These are phyloP conservation scores for Amaranthus palmeri DNA, from an alignment of 148 eudicot species.

Conservation along the genomic window DNA sequence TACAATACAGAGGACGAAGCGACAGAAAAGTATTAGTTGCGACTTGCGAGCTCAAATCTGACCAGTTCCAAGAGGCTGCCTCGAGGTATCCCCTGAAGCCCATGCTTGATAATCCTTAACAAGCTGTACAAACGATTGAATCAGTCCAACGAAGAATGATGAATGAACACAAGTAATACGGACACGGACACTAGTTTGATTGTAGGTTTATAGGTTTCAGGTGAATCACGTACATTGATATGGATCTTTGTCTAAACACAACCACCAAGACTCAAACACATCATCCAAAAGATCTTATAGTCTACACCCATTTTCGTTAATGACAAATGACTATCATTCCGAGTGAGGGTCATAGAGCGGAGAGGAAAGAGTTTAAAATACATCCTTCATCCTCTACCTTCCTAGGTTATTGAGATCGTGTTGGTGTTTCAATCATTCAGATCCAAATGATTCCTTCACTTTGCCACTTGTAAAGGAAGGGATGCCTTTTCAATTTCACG, in stretches of 20 bases:
- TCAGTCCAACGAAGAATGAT: conserved; percentile 5
- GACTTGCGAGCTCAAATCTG: conserved; percentile 37
- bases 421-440: no score
- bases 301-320: neutral
- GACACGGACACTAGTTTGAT: neutral
- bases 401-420: no score
- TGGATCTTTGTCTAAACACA: neutral
- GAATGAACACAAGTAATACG: neutral
- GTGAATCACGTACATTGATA: no score
- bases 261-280: neutral
- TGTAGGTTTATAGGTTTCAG: neutral
- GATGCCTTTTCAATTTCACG: no score
- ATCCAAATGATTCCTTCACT: no score
- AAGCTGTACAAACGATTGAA: conserved; percentile 35
- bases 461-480: no score
- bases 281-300: neutral
- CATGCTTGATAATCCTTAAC: conserved; percentile 83
- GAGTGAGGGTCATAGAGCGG: no score
- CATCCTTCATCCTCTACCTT: no score
- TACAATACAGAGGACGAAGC: no score
- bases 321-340: neutral
- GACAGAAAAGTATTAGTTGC: no score
- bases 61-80: conserved; percentile 91
- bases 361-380: no score
- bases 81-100: conserved; percentile 81